Conservation (phyloP, 2,329 filamentous ascomycete species). For the Diaporthe helianthi region DNA sequence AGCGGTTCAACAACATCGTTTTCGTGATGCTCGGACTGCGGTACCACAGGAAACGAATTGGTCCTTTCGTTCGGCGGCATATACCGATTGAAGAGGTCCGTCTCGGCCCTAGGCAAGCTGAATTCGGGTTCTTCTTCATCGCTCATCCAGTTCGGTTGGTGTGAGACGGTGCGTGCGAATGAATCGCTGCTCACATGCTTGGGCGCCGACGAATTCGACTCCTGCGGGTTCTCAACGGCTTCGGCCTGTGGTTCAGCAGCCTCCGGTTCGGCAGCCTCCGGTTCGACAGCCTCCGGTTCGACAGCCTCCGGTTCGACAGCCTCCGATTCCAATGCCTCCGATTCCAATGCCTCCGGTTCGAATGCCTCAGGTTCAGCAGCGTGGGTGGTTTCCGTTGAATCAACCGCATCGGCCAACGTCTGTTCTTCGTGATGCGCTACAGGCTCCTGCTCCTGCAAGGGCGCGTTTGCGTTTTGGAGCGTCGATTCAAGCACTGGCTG, state of each 20-base stretch:
- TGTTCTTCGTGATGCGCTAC: constrained; percentile 18
- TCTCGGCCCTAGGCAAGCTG: constrained; percentile 57
- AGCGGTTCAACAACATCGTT: constrained; percentile 49
- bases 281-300: background rate
- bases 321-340: too few relatives aligned
- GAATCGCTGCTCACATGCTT: constrained; percentile 69
- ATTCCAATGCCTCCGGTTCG: too few relatives aligned
- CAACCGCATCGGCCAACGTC: background rate
- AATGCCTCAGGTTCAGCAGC: too few relatives aligned
- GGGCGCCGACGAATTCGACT: constrained; percentile 42
- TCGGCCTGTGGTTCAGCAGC: constrained; percentile 29
- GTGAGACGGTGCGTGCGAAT: constrained; percentile 69
- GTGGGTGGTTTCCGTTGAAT: background rate
- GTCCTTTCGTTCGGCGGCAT: constrained; percentile 64
- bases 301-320: too few relatives aligned
- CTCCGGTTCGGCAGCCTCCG: constrained; percentile 4
- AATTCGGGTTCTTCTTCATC: constrained; percentile 67
- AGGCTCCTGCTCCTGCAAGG: background rate
- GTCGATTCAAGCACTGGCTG: background rate
- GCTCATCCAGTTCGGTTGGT: constrained; percentile 65
- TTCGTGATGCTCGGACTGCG: constrained; percentile 47
- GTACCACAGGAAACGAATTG: constrained; percentile 69
- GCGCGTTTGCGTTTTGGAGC: background rate
- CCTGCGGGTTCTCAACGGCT: constrained; percentile 29
- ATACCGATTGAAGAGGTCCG: constrained; percentile 63